Evolutionary conservation across 73 alveolate genomes (phyloP).

Genomic region (Paramecium pentaurelia): DNA sequence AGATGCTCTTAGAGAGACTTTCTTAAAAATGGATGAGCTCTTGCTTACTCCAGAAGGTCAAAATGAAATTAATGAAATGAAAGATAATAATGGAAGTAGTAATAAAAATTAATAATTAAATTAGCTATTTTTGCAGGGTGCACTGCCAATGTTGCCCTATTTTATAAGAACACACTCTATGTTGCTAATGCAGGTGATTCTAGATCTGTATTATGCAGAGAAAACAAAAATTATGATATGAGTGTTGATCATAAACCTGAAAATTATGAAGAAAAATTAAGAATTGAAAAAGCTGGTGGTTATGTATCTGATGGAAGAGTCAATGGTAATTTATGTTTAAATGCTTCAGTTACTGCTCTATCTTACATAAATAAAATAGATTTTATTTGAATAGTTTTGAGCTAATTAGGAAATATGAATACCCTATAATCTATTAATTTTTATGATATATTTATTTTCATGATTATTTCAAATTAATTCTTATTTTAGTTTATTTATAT

Average conservation of each 20-base stretch:
- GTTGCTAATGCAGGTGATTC: slow-evolving; percentile 93
- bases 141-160: slow-evolving; percentile 79
- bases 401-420: too few relatives aligned
- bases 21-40: slow-evolving; percentile 76
- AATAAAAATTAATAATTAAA: neutral
- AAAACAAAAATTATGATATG: slow-evolving; percentile 78
- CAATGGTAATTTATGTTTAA: slow-evolving; percentile 76
- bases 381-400: neutral
- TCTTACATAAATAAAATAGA: neutral
- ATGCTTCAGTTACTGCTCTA: neutral
- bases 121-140: slow-evolving; percentile 77
- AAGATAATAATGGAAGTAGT: neutral
- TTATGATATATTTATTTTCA: too few relatives aligned
- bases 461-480: neutral
- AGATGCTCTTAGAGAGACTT: too few relatives aligned
- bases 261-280: slow-evolving; percentile 66
- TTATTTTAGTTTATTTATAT: too few relatives aligned
- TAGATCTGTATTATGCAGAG: slow-evolving; percentile 77
- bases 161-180: slow-evolving; percentile 67
- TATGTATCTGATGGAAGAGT: slow-evolving; percentile 74
- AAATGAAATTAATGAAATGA: slow-evolving; percentile 27
- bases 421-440: neutral
- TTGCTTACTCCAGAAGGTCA: slow-evolving; percentile 66
- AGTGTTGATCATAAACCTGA: slow-evolving; percentile 89
- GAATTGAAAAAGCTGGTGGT: slow-evolving; percentile 85